Conservation (phyloP, 2,329 filamentous ascomycete genomes). For the Escovopsis sp. region DNA sequence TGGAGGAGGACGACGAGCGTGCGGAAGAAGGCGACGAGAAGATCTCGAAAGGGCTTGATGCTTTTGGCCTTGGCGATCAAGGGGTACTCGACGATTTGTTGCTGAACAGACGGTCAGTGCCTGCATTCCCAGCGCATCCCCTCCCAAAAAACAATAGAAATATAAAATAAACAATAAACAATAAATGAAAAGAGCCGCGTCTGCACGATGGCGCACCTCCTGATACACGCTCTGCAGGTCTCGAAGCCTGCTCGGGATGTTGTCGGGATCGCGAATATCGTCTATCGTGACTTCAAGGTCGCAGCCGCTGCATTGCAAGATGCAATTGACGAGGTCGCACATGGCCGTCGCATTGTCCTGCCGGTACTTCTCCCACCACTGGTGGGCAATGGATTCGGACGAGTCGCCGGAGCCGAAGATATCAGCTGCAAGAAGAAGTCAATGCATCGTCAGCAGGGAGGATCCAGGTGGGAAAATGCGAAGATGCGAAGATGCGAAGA, state of each 20-base stretch:
- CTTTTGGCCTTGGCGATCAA: slow-evolving; percentile 70
- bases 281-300: slow-evolving; percentile 62
- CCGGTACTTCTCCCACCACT: slow-evolving; percentile 46
- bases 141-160: no score
- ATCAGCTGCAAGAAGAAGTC: slow-evolving; percentile 31
- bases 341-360: slow-evolving; percentile 39
- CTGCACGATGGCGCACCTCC: slow-evolving; percentile 32
- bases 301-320: slow-evolving; percentile 63
- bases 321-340: slow-evolving; percentile 51
- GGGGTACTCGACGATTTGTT: slow-evolving; percentile 80
- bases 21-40: slow-evolving; percentile 65
- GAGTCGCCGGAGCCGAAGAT: slow-evolving; percentile 46
- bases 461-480: no score
- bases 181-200: no score
- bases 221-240: slow-evolving; percentile 86
- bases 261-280: slow-evolving; percentile 82
- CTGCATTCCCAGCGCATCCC: slow-evolving; percentile 9
- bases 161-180: background rate
- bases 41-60: slow-evolving; percentile 61
- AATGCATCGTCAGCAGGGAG: background rate
- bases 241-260: slow-evolving; percentile 59
- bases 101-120: slow-evolving; percentile 22
- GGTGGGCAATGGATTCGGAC: slow-evolving; percentile 40
- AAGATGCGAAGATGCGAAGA: background rate
- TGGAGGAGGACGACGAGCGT: slow-evolving; percentile 65